Conservation (phyloP, 2,329 filamentous ascomycete species). For the Cladobotryum protrusum region DNA sequence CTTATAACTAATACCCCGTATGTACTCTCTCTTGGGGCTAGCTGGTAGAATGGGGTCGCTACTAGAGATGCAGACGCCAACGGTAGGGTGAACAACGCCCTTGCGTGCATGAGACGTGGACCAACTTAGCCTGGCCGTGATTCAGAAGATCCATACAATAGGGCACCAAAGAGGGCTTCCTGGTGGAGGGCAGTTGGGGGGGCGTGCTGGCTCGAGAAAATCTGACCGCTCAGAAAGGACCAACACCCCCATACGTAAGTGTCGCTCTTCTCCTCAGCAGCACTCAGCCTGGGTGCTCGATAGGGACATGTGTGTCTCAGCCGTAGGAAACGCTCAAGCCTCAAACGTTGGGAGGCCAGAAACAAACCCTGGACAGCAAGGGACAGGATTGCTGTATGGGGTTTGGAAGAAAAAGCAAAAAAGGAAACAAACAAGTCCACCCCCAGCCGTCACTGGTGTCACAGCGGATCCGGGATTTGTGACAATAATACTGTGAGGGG, state of each 20-base stretch:
- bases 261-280: not conserved
- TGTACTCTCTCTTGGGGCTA: not conserved
- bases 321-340: not conserved
- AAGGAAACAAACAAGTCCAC: not conserved
- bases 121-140: not conserved
- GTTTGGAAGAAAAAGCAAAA: not conserved
- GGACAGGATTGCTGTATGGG: not conserved
- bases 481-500: not conserved
- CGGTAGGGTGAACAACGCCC: constrained; percentile 1
- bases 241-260: no score
- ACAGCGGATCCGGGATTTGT: not conserved
- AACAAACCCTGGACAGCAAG: no score
- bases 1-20: not conserved
- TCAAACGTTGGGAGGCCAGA: not conserved
- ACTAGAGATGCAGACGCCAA: constrained; percentile 1
- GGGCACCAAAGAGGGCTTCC: no score
- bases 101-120: constrained; percentile 6
- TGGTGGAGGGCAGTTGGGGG: not conserved
- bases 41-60: not conserved
- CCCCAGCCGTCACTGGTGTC: not conserved
- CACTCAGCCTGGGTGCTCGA: constrained; percentile 3
- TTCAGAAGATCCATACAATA: not conserved
- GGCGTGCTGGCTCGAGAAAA: not conserved
- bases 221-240: no score
- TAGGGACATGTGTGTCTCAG: constrained; percentile 11